Evolutionary conservation across 176 grass and related monocot species (phyloP), one percentile per base, ranked within the genome.

Genomic region (Phoenix roebelenii): DNA sequence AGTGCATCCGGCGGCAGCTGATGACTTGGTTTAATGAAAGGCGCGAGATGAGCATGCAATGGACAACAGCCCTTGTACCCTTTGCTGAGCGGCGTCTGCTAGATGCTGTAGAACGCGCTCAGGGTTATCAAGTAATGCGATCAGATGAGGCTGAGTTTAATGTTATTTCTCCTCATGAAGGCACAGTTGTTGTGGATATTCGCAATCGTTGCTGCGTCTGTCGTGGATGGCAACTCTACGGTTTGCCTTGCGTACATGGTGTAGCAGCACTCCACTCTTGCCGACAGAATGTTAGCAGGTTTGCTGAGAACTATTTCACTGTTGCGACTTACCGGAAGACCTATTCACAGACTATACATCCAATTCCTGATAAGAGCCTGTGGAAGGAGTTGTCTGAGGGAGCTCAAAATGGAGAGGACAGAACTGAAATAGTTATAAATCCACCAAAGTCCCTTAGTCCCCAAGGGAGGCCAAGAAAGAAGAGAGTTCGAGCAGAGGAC

Each of bases 1-100:
- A 97, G 60, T 82, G 73, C 65, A 83, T 91, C 7, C 77, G 93
- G 28, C 84, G 93, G 25, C 93, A 97, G 35, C 55, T 97, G 9
- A 97, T 97, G 93, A 97, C 73, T 5, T 97, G 93, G 93, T 92
- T 97, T 71, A 97, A 92, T 1, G 93, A 97, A 28, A 73, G 93
- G 5, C 84, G 93, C 15, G 93, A 97, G 49, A 75, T 79, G 49
- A 92, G 87, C 73, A 88, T 88, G 93, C 84, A 88, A 74, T 97
- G 93, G 93, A 68, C 70, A n/a, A 88, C 93, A 0, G 76, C 88
- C 22, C 82, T 97, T 0, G 93, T 91, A 25, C 93, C 93, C 1
- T 59, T 63, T 0, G 80, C 93, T 2, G 84, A 97, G 81, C 68
- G 58, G 0, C 83, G 81, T 5, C 84, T 97, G 22, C 80, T 80